Evolutionary conservation across 108 stramenopile genomes (phyloP), one percentile per base, ranked within the genome.

Genomic region (Cyclotella choctawhatcheeana): DNA sequence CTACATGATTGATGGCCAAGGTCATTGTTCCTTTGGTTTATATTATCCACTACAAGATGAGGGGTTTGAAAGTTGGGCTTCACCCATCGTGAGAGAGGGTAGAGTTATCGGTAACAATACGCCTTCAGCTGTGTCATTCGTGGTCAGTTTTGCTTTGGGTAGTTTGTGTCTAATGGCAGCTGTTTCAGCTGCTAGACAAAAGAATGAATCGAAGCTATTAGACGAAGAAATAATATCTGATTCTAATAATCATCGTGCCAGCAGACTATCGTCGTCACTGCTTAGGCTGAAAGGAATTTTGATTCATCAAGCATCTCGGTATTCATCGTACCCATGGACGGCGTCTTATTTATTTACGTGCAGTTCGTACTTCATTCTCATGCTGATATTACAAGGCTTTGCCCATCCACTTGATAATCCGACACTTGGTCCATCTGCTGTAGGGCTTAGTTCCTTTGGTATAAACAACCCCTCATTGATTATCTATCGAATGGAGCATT

Each of bases 381-480:
- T 80, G 74, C 50, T 85, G 1, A 27, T 76, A n/a, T 29, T 54
- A 13, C 47, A 76, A 50, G 82, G 82, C 12, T 83, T 86, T 64
- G 69, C 68, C 22, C 82, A 86, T 62, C 82, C 82, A 5, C 43
- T 83, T 22, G 74, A 86, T 20, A 86, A 86, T 52, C 82, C 82
- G n/a, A 58, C 78, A 3, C 24, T 86, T 32, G 85, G 85, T 37
- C 85, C 85, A 20, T 79, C 62, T 17, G 73, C 81, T 16, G 45
- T 64, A 16, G 55, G 56, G 12, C 51, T 85, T 1, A 79, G 77
- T 32, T 26, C 60, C 10, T 86, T 81, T 70, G 85, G 85, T 1
- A 86, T 86, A 52, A 83, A 77, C 71, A 86, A 86, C 60, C 85
- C 85, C 21, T 48, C 82, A 13, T 55, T 86, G 17, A 61, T 86